These are phyloP conservation scores for Fusarium sp. DNA, from an alignment of 2,329 filamentous ascomycete species.

Conservation along the genomic window DNA sequence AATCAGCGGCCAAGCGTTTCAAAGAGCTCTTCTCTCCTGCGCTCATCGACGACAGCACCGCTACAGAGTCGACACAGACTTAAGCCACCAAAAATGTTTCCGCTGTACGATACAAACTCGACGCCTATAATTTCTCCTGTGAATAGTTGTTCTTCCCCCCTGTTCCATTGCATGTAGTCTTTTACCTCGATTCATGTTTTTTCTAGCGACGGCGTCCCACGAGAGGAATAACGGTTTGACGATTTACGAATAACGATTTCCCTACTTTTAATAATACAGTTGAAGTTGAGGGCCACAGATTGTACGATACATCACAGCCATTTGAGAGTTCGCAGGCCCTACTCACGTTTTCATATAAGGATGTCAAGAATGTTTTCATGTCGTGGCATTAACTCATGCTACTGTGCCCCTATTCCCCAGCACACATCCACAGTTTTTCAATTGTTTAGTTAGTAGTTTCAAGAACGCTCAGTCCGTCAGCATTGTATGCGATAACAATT, in stretches of 20 bases:
- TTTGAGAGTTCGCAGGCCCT: conserved; percentile 14
- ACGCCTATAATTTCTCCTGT: not conserved
- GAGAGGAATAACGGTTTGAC: conserved; percentile 30
- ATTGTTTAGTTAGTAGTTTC: conserved; percentile 31
- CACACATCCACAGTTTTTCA: conserved; percentile 8
- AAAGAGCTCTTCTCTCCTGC: conserved; percentile 51
- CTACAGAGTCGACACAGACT: conserved; percentile 21
- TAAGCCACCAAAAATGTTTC: not conserved
- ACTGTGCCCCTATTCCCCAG: not conserved
- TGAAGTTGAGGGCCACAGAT: conserved; percentile 30
- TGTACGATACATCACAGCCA: conserved; percentile 36
- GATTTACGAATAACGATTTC: conserved; percentile 41
- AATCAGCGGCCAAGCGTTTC: conserved; percentile 47
- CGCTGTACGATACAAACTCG: not conserved
- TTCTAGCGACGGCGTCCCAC: conserved; percentile 31
- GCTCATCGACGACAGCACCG: conserved; percentile 23
- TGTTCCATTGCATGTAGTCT: conserved; percentile 19
- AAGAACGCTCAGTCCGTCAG: conserved; percentile 43
- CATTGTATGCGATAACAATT: conserved; percentile 37
- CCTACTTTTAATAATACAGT: conserved; percentile 23
- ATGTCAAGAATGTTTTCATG: conserved; percentile 25
- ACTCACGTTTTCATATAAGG: conserved; percentile 7
- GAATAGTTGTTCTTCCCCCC: not conserved
- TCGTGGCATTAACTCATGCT: conserved; percentile 26
- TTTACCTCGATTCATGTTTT: conserved; percentile 22